phyloP scores from a whole-genome alignment of 768 basidiomycete genomes.

The Trametes gibbosa region DNA sequence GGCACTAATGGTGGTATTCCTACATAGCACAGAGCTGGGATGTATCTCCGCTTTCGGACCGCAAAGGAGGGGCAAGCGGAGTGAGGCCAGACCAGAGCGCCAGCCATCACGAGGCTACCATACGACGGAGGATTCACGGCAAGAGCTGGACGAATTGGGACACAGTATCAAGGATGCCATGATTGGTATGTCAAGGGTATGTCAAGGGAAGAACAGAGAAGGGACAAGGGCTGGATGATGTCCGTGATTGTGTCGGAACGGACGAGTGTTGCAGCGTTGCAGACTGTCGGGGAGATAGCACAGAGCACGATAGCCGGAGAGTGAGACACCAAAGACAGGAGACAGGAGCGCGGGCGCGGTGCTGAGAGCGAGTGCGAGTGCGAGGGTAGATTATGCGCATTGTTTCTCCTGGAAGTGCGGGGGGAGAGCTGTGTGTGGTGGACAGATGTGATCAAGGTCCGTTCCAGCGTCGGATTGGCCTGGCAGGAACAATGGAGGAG shows the following conservation, averaged over 20 bases:
- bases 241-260: neutral
- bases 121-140: neutral
- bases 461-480: constrained; percentile 1
- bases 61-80: no score
- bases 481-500: neutral
- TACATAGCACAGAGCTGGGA: no score
- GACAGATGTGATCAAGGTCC: constrained; percentile 7
- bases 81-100: no score
- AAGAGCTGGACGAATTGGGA: neutral
- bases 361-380: neutral
- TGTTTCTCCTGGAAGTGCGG: neutral
- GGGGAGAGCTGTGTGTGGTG: neutral
- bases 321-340: neutral
- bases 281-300: neutral
- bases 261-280: neutral
- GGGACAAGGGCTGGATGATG: neutral
- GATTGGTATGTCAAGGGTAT: neutral
- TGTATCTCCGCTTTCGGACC: no score
- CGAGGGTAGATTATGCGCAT: neutral
- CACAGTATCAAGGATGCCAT: neutral
- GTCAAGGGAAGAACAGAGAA: neutral
- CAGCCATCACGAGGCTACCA: no score
- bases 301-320: neutral
- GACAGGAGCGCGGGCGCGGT: neutral
- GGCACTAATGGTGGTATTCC: no score